Conservation (phyloP, 305 asterid species). For the Solanum hybrid region DNA sequence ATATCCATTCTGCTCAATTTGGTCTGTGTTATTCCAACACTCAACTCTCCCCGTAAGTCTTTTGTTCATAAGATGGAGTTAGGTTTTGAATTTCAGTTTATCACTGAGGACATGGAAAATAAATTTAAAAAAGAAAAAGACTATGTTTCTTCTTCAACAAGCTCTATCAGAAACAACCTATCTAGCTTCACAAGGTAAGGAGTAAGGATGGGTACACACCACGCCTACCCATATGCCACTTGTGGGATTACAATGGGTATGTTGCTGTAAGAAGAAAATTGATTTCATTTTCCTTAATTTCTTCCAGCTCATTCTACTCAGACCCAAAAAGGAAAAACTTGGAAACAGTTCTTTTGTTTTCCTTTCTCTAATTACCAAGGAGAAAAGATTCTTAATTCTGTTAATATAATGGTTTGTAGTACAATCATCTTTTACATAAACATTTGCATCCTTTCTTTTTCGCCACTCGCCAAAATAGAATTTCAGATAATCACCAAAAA, state of each 20-base stretch:
- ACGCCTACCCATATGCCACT: neutral
- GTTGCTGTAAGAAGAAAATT: neutral
- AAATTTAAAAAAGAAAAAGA: neutral
- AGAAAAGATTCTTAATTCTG: neutral
- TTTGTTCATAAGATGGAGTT: neutral
- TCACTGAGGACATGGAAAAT: neutral
- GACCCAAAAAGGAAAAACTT: conserved; percentile 26
- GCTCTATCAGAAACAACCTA: neutral
- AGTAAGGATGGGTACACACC: neutral
- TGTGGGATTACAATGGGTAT: neutral
- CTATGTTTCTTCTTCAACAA: neutral
- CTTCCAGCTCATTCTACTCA: conserved; percentile 41
- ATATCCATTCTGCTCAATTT: neutral
- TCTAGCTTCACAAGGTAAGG: neutral
- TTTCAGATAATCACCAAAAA: neutral
- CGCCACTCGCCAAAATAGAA: neutral
- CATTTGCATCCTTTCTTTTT: neutral
- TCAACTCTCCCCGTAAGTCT: neutral
- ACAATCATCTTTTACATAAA: neutral
- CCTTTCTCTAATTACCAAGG: neutral
- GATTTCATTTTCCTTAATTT: neutral
- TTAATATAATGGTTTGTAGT: neutral
- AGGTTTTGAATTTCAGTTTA: neutral
- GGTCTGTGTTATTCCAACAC: neutral
- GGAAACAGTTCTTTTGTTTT: neutral